Base-by-base conservation (phyloP, 2,329 filamentous ascomycete species). In the Ophiostoma quercus region DNA sequence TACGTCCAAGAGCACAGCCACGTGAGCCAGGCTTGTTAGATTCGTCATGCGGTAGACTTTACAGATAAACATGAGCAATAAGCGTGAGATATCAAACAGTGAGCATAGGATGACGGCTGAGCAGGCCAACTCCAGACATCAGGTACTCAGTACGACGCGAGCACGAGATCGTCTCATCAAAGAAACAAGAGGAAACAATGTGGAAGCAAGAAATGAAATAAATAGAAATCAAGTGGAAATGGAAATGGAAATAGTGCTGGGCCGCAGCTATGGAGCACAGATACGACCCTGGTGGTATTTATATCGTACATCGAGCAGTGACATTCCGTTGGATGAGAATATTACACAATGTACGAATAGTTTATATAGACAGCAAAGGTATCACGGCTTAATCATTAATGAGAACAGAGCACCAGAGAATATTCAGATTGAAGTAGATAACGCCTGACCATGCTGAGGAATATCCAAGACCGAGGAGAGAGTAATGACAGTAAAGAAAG, bases 371-470 rank as follows among this genome's bases (percentile, higher is more conserved):
- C 9, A 41, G 11, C 9, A 41, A 14, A 14, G 3, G 39, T 14
- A 41, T 12, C 39, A 41, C 34, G 6, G 25, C 25, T 29, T 29
- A 29, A 1, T 29, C 25, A 29, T 29, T 29, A 29, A 29, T 29
- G 34, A 34, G 34, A 34, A 34, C 2, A 34, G 34, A 34, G 4
- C 9, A 57, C 51, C n/a, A 57, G 51, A 25, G n/a, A 57, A 57
- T 57, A 25, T 25, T 25, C 11, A 25, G 14, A 62, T 29, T 29
- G 25, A 34, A 62, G 22, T 8, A 32, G 22, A 62, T 62, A 62
- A 62, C 57, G 57, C 57, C 57, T 25, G 25, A 62, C 57, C 57
- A 62, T 62, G 57, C 57, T 62, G 22, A 25, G 25, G n/a, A 57
- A 22, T 25, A 32, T 32, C 16, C 43, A 47, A 47, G 43, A 47